phyloP scores from a whole-genome alignment of 371 early-diverging fungal species.

The Sporodiniella umbellata region DNA sequence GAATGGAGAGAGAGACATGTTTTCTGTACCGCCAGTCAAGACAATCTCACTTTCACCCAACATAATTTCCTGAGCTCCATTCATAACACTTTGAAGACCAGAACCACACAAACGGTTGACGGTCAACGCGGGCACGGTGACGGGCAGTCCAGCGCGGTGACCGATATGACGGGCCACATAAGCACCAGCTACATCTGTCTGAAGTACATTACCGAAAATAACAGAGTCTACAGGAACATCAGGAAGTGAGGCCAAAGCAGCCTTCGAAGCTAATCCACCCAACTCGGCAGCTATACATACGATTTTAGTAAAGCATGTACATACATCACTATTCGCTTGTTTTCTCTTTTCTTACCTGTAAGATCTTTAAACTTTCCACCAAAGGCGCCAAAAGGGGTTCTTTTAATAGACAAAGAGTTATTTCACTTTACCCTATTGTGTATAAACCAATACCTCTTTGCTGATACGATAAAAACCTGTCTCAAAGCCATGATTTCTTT shows the following conservation, averaged over 20 bases:
- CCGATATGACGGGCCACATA: constrained; percentile 94
- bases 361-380: constrained; percentile 81
- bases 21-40: constrained; percentile 91
- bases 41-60: constrained; percentile 83
- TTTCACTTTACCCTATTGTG: no score
- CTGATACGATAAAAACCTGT: constrained; percentile 48
- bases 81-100: constrained; percentile 93
- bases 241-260: constrained; percentile 78
- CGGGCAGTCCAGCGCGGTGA: constrained; percentile 79
- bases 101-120: constrained; percentile 96
- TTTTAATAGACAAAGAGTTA: constrained; percentile 6
- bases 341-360: constrained; percentile 33
- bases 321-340: background rate
- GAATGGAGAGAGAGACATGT: constrained; percentile 91
- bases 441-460: constrained; percentile 50
- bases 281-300: constrained; percentile 73
- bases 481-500: constrained; percentile 33
- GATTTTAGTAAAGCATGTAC: background rate
- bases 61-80: constrained; percentile 88
- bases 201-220: constrained; percentile 94
- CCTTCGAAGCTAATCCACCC: constrained; percentile 89
- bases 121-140: constrained; percentile 82
- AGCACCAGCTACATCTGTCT: constrained; percentile 80
- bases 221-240: constrained; percentile 81
- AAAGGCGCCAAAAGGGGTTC: constrained; percentile 82